Base-by-base conservation (phyloP, 805 yeast genomes). In the Wickerhamomyces ciferrii region DNA sequence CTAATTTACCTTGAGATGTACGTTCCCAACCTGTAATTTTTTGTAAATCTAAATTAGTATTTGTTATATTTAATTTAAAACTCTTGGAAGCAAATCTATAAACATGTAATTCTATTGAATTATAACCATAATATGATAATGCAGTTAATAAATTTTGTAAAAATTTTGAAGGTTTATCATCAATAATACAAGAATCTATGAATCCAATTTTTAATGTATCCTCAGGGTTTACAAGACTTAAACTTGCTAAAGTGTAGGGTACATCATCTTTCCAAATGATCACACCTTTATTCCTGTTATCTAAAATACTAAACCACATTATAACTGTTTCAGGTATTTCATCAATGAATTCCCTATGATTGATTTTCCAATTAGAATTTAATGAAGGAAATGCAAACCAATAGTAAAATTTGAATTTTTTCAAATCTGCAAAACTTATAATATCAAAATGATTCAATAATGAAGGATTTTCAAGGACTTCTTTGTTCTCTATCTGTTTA, bases 11-110 rank as follows among this genome's bases (percentile, higher is more conserved):
- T 38, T 72, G 76, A 7, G 74, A 65, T 24, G 89, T 87, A 50
- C 94, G 76, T 58, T 92, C 98, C 99, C 99, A 94, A 0, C 99
- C 99, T 3, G 83, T 72, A 0, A 80, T 69, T 45, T 74, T 79
- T 0, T 50, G 41, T 1, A 47, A 40, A 4, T 55, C 56, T 1
- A 46, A 34, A 2, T 51, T 53, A 14, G 45, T 4, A 13, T 53
- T 41, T 11, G 36, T 21, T 3, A 74, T 46, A 1, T 31, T 42
- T 20, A 70, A 29, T 20, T 61, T 58, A 43, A 64, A 68, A 31
- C 67, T 65, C 2, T 57, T 41, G 2, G 61, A 63, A 27, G 61
- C 55, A 32, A 56, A 61, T 40, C 82, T 67, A 45, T 60, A 67
- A 15, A 78, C 62, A 21, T 68, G 62, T 0, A 80, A 63, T 5